These are phyloP conservation scores for Trichophyton simii DNA, from an alignment of 2,329 filamentous ascomycete species.

Conservation along the genomic window DNA sequence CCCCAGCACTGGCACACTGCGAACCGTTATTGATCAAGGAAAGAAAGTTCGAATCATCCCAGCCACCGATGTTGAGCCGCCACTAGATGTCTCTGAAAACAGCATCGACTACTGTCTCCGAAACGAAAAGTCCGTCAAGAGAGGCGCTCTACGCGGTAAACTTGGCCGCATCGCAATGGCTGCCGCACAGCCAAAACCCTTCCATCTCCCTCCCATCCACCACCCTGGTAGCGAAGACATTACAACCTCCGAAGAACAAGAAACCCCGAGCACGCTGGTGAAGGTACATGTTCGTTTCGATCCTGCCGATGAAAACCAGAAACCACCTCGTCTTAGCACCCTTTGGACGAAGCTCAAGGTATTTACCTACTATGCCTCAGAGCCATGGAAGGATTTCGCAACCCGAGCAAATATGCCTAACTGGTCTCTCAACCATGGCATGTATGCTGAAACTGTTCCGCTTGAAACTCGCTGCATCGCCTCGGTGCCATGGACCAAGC, in stretches of 20 bases:
- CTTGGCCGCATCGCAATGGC: slow-evolving; percentile 46
- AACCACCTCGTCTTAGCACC: slow-evolving; percentile 42
- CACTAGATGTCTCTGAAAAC: slow-evolving; percentile 38
- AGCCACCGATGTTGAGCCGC: slow-evolving; percentile 46
- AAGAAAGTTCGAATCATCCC: slow-evolving; percentile 50
- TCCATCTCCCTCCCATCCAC: slow-evolving; percentile 32
- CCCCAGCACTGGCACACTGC: slow-evolving; percentile 28
- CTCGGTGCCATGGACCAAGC: slow-evolving; percentile 45
- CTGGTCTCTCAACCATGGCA: slow-evolving; percentile 35
- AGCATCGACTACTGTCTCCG: slow-evolving; percentile 40
- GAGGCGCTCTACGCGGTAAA: slow-evolving; percentile 45
- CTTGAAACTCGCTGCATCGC: slow-evolving; percentile 46
- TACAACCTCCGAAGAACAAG: slow-evolving; percentile 18
- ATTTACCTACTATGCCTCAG: slow-evolving; percentile 45
- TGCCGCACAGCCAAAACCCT: slow-evolving; percentile 45
- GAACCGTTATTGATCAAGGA: slow-evolving; percentile 38
- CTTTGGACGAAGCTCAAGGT: slow-evolving; percentile 45
- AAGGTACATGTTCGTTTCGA: slow-evolving; percentile 50
- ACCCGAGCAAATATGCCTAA: slow-evolving; percentile 29
- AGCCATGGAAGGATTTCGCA: slow-evolving; percentile 41
- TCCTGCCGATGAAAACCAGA: slow-evolving; percentile 36
- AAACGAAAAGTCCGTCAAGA: slow-evolving; percentile 48
- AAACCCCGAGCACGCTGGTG: slow-evolving; percentile 41
- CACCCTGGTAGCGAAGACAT: slow-evolving; percentile 16
- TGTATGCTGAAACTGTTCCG: slow-evolving; percentile 41